Percentiles rank a stretch among this genome's conserved stretches.
Conservation (phyloP, 2,329 filamentous ascomycete species). For the Scorias spongiosa region DNA sequence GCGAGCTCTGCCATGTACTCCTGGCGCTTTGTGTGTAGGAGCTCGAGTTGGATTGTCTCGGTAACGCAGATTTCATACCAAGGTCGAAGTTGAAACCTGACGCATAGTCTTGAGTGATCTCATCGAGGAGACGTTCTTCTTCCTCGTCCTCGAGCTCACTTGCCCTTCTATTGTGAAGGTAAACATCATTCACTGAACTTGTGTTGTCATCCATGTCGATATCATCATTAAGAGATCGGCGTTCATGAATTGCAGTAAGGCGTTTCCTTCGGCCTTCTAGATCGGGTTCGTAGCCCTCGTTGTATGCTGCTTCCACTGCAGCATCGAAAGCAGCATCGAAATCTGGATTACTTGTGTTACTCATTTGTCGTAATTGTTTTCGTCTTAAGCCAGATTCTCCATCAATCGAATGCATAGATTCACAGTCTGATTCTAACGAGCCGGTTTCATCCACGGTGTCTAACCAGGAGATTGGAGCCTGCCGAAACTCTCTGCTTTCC, state of each 20-base stretch:
- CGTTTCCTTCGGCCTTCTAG: constrained; percentile 29
- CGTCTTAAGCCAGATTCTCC: constrained; percentile 54
- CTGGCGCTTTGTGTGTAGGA: constrained; percentile 47
- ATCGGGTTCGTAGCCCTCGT: constrained; percentile 72
- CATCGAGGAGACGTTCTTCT: constrained; percentile 50
- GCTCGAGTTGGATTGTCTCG: constrained; percentile 71
- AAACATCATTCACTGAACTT: neutral
- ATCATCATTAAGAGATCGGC: neutral
- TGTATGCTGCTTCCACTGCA: constrained; percentile 89
- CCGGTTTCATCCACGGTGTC: constrained; percentile 64
- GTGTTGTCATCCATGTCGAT: neutral
- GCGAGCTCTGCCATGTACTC: constrained; percentile 61
- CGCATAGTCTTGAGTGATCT: constrained; percentile 76
- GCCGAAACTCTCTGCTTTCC: constrained; percentile 6
- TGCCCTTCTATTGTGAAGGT: neutral
- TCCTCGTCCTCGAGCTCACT: constrained; percentile 24
- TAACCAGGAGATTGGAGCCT: constrained; percentile 20
- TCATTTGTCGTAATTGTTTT: constrained; percentile 53
- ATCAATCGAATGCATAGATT: constrained; percentile 62
- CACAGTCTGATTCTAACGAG: constrained; percentile 51
- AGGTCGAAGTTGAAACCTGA: constrained; percentile 59
- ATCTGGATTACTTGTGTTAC: constrained; percentile 67
- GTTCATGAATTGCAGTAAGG: constrained; percentile 3
- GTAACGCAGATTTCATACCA: constrained; percentile 50
- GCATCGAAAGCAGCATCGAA: constrained; percentile 91